Base-by-base conservation (phyloP, 2,329 filamentous ascomycete genomes). In the Epichloe uncinata region DNA sequence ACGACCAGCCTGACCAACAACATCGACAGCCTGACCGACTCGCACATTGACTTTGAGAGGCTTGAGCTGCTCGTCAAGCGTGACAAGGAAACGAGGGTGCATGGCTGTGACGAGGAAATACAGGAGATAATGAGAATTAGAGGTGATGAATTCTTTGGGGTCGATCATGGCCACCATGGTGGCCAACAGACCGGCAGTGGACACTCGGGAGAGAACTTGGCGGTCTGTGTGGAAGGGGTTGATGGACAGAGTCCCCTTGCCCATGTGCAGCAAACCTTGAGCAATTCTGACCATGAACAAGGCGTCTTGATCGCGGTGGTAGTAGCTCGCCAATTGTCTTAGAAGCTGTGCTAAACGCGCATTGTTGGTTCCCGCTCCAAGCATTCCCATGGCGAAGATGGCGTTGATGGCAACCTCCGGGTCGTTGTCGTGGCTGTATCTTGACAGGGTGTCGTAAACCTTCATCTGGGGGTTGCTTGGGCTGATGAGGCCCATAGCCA, bases 381-480 rank as follows among this genome's bases (percentile, higher is more conserved):
- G 77, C 52, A 98, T 83, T 69, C 93, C 93, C 93, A 98, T 98
- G 58, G 93, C 90, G 63, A 98, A 98, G 64, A 98, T 98, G 61
- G 93, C 89, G 64, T 97, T 98, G 68, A 98, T 86, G 38, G 93
- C 93, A 44, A 98, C 93, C 61, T 98, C 93, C 54, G 91, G 94
- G 70, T 98, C 93, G 58, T 93, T 98, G 72, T 98, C 93, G 77
- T 98, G 93, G 56, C 86, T 94, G 77, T 98, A 98, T 63, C 93
- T 79, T 47, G 93, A 98, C 11, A 98, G 75, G 0, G 93, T 98
- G 67, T 98, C 93, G 72, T 98, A 98, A 45, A 98, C 87, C 76
- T 97, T 98, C 91, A 98, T 98, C 67, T 98, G 94, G 11, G 93
- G 93, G 72, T 98, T 98, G 71, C 89, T 96, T 12, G 94, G 88